Conservation (phyloP, 306 rosid species). For the Castanopsis chinensis region DNA sequence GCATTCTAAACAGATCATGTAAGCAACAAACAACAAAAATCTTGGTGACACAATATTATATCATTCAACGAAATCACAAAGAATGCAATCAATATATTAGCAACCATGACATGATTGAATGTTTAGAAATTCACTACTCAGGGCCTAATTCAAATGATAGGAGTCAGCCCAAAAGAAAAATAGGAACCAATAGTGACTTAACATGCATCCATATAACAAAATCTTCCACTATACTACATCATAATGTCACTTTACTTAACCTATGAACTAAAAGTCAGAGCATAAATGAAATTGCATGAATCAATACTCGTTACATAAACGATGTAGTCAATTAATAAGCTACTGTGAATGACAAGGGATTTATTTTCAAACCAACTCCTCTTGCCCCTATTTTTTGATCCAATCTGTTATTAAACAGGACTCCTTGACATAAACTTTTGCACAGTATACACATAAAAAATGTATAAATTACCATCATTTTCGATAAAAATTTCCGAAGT, state of each 20-base stretch:
- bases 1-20: too few species aligned
- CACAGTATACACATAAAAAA: slow-evolving; percentile 3
- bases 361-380: not conserved
- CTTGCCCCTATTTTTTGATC: not conserved
- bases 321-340: not conserved
- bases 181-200: too few species aligned
- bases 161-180: too few species aligned
- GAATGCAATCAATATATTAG: too few species aligned
- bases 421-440: not conserved
- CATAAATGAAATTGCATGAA: not conserved
- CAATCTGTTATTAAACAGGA: not conserved
- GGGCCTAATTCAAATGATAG: too few species aligned
- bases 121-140: too few species aligned
- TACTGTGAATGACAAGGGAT: not conserved
- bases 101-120: too few species aligned
- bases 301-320: not conserved
- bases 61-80: too few species aligned
- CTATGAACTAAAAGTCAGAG: not conserved
- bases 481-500: slow-evolving; percentile 43
- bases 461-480: slow-evolving; percentile 48
- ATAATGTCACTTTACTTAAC: not conserved
- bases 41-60: too few species aligned
- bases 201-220: too few species aligned
- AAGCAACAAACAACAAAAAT: too few species aligned
- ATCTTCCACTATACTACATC: too few species aligned